Evolutionary conservation across 2,329 filamentous ascomycete genomes (phyloP).

Genomic region (Colletotrichum nymphaeae): DNA sequence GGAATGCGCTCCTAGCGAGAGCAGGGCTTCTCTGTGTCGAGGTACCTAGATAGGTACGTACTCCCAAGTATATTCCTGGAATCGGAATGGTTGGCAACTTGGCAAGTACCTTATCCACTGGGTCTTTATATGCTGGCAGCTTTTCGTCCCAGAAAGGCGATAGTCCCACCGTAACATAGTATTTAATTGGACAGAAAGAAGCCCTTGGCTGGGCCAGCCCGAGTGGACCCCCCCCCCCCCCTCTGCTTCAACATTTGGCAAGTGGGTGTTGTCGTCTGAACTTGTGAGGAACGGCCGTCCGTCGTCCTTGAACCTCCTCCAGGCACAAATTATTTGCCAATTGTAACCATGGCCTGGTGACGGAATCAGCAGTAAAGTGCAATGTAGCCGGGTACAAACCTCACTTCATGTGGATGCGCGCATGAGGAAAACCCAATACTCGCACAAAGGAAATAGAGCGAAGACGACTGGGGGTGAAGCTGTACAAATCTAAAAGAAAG

Average conservation of each 20-base stretch:
- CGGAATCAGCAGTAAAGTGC: neutral
- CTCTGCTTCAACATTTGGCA: neutral
- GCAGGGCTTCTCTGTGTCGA: neutral
- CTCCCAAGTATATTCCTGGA: neutral
- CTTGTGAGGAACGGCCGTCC: neutral
- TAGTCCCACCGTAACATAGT: neutral
- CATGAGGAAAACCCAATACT: neutral
- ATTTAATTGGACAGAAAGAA: neutral
- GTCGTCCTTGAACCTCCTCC: neutral
- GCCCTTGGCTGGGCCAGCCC: neutral
- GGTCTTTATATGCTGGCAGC: neutral
- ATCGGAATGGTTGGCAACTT: neutral
- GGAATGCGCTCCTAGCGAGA: neutral
- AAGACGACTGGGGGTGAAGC: neutral
- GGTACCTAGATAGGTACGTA: neutral
- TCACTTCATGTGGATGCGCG: neutral
- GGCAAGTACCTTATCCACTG: neutral
- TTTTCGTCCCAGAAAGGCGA: neutral
- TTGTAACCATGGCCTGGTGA: neutral
- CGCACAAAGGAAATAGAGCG: neutral
- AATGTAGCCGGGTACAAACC: constrained; percentile 2
- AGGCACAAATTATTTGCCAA: neutral
- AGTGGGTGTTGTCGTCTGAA: constrained; percentile 14
- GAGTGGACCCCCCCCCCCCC: neutral
- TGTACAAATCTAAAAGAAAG: neutral